phyloP scores from a whole-genome alignment of 371 early-diverging fungal genomes.

The Capniomyces stellatus region DNA sequence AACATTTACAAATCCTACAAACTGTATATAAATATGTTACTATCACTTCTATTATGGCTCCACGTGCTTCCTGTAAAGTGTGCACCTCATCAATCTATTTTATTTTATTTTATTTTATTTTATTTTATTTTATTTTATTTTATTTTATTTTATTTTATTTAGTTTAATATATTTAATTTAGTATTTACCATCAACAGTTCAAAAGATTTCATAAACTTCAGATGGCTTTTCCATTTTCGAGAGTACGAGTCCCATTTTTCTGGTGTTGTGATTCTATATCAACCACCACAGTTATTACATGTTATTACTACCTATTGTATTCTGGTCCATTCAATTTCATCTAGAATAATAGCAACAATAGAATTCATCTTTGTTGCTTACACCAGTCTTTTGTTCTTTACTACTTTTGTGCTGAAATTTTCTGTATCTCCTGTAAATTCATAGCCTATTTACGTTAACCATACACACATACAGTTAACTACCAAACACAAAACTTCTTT shows the following conservation, averaged over 20 bases:
- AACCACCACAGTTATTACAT: too few relatives aligned
- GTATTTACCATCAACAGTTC: slow-evolving; percentile 1
- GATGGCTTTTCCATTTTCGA: slow-evolving; percentile 50
- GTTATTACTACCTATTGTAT: too few relatives aligned
- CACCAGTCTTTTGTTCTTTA: slow-evolving; percentile 1
- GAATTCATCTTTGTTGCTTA: background rate
- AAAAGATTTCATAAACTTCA: background rate
- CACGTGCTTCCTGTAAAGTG: background rate
- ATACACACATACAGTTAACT: too few relatives aligned
- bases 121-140: too few relatives aligned
- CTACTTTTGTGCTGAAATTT: background rate
- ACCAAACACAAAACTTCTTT: too few relatives aligned
- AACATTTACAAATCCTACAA: too few relatives aligned
- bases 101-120: too few relatives aligned
- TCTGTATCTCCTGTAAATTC: slow-evolving; percentile 3
- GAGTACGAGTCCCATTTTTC: slow-evolving; percentile 99
- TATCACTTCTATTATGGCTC: slow-evolving; percentile 1
- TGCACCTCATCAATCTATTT: slow-evolving; percentile 5
- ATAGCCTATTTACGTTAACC: background rate
- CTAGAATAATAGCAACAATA: background rate
- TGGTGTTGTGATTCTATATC: slow-evolving; percentile 77
- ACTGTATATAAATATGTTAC: background rate
- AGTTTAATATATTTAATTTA: background rate
- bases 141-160: background rate
- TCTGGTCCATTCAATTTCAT: too few relatives aligned